phyloP scores from a whole-genome alignment of 1,139 yeast genomes.

The Suhomyces bokatorum region DNA sequence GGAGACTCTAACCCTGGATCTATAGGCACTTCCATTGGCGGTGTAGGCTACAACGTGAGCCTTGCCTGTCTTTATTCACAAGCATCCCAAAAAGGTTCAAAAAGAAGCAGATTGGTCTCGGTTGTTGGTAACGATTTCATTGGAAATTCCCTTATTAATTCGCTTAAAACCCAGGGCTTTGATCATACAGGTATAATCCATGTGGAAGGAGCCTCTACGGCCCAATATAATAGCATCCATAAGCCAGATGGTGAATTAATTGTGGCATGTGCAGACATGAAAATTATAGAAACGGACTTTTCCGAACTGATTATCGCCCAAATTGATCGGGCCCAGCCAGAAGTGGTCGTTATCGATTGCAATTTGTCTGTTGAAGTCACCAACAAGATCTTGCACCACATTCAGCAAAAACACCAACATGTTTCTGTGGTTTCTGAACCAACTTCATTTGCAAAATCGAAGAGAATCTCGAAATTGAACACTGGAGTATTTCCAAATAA shows the following conservation, averaged over 20 bases:
- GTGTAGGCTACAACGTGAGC: constrained; percentile 81
- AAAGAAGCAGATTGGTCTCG: constrained; percentile 49
- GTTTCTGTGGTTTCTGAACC: constrained; percentile 66
- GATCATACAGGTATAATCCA: constrained; percentile 45
- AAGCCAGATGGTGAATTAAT: constrained; percentile 64
- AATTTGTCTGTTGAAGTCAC: constrained; percentile 54
- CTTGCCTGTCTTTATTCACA: constrained; percentile 45
- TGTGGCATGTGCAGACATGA: constrained; percentile 86
- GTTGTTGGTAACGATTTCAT: constrained; percentile 60
- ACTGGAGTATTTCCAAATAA: constrained; percentile 34
- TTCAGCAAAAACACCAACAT: constrained; percentile 15
- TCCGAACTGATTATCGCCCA: constrained; percentile 38
- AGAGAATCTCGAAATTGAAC: constrained; percentile 30
- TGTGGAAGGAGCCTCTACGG: constrained; percentile 41
- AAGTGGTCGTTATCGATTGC: constrained; percentile 62
- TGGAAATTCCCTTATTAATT: constrained; percentile 42
- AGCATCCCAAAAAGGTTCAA: constrained; percentile 3
- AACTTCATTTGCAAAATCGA: constrained; percentile 66
- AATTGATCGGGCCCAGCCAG: constrained; percentile 37
- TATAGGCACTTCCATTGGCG: constrained; percentile 64
- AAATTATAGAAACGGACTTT: constrained; percentile 53
- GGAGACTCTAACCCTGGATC: constrained; percentile 77
- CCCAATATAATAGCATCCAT: constrained; percentile 75
- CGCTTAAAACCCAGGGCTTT: constrained; percentile 26
- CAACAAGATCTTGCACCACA: constrained; percentile 34